phyloP scores from a whole-genome alignment of 352 stramenopile species.

The Bremia lactucae region DNA sequence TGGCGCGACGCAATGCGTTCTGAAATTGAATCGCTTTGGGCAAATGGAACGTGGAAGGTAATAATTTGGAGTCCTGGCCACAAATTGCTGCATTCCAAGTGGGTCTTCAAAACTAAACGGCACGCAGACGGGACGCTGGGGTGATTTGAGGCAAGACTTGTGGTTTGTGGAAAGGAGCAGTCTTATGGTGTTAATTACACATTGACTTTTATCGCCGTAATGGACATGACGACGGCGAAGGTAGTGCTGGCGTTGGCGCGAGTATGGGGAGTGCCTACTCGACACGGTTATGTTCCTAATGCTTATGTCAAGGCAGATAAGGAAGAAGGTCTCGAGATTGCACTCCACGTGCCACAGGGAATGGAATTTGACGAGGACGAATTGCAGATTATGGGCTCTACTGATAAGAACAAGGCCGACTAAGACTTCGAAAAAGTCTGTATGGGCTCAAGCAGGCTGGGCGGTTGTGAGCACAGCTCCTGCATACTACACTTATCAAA shows the following conservation, averaged over 20 bases:
- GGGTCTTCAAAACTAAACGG: background rate
- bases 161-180: background rate
- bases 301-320: conserved; percentile 5
- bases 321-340: background rate
- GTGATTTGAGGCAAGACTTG: background rate
- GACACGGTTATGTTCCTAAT: too few relatives aligned
- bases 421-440: background rate
- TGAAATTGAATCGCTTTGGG: background rate
- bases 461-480: background rate
- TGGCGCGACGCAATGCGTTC: background rate
- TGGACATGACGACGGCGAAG: background rate
- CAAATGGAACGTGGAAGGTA: background rate
- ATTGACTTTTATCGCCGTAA: background rate
- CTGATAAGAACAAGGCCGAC: background rate
- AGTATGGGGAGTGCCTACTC: too few relatives aligned
- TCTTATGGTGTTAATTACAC: background rate
- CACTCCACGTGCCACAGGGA: background rate
- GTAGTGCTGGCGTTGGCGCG: too few relatives aligned
- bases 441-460: background rate
- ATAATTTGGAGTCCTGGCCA: background rate
- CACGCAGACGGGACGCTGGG: background rate
- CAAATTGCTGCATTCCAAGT: background rate
- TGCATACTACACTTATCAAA: background rate
- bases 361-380: background rate
- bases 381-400: background rate